Conservation (phyloP, 129 eudicot genomes). For the Gnaphalium uliginosum region DNA sequence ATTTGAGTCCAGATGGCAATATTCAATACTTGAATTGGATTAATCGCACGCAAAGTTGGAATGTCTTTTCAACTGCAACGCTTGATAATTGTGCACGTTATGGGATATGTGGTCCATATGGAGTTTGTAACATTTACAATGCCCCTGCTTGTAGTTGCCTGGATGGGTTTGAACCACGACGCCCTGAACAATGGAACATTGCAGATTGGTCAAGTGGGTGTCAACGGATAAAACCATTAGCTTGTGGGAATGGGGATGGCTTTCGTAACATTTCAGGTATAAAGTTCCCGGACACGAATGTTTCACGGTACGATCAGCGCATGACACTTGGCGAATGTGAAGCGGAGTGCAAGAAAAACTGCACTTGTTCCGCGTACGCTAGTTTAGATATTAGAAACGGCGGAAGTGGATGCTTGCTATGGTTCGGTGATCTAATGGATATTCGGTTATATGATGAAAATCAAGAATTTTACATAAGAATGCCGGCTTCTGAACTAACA, state of each 20-base stretch:
- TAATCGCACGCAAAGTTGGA: constrained; percentile 31
- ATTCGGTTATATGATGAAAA: constrained; percentile 25
- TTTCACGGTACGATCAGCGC: constrained; percentile 27
- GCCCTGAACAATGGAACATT: constrained; percentile 38
- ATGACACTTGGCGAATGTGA: constrained; percentile 52
- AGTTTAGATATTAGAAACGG: constrained; percentile 35
- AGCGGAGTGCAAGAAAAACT: constrained; percentile 44
- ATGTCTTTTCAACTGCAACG: constrained; percentile 16
- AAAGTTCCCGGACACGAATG: constrained; percentile 45
- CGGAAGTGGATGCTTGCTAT: constrained; percentile 62
- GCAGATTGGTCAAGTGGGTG: constrained; percentile 63
- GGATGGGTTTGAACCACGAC: constrained; percentile 42
- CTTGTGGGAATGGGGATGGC: constrained; percentile 45
- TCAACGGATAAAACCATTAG: constrained; percentile 31
- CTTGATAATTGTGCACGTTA: constrained; percentile 43
- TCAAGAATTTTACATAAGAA: constrained; percentile 44
- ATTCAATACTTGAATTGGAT: constrained; percentile 32
- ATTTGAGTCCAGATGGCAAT: constrained; percentile 30
- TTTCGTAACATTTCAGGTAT: constrained; percentile 31
- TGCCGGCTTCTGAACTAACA: constrained; percentile 46
- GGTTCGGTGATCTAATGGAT: constrained; percentile 57
- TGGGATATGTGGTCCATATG: constrained; percentile 48
- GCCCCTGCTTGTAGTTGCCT: constrained; percentile 54
- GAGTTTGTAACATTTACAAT: constrained; percentile 37
- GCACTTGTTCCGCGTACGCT: constrained; percentile 59